Evolutionary conservation across 768 basidiomycete genomes (phyloP), one percentile per base, ranked within the genome.

Genomic region (Serendipita vermifera): DNA sequence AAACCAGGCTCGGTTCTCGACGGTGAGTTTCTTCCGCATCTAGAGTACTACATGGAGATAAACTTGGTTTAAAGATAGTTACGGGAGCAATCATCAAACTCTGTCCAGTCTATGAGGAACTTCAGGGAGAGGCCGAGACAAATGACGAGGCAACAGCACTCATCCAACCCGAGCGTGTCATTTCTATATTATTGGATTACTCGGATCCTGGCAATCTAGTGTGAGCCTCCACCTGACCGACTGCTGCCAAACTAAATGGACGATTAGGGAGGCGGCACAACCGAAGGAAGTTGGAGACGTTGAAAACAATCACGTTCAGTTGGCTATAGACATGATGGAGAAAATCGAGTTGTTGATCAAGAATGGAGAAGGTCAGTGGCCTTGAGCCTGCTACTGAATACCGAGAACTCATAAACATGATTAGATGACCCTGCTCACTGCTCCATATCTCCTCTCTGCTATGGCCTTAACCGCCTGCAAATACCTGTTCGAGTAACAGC

Each of bases 1-100:
- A 14, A 74, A 75, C 59, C 73, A 75, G 59, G 29, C n/a, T 15
- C 5, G 26, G 22, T 51, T 51, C 29, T 51, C 46, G n/a, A 29
- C 26, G 46, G 46, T 51, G 7, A 22, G 46, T 9, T 26, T 5
- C 29, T n/a, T 15, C 9, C 7, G 9, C 46, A 20, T 51, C 9
- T 29, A 27, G 5, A 51, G 15, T 29, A 20, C 9, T 24, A 15
- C 22, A 31, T 22, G 9, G n/a, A n/a, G n/a, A n/a, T n/a, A n/a
- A n/a, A n/a, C n/a, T n/a, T n/a, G n/a, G n/a, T n/a, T n/a, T n/a
- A n/a, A 9, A 51, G 46, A 31, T 51, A 9, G 32, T 51, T 31
- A 51, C 27, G 24, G 46, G 46, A 11, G 46, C 46, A 9, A 27
- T 51, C 46, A 22, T 51, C 29, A 51, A 27, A 29, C 32, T 51